Evolutionary conservation across 2,329 filamentous ascomycete genomes (phyloP), one percentile per base, ranked within the genome.

Genomic region (Hymenotorrendiella dingleyae): DNA sequence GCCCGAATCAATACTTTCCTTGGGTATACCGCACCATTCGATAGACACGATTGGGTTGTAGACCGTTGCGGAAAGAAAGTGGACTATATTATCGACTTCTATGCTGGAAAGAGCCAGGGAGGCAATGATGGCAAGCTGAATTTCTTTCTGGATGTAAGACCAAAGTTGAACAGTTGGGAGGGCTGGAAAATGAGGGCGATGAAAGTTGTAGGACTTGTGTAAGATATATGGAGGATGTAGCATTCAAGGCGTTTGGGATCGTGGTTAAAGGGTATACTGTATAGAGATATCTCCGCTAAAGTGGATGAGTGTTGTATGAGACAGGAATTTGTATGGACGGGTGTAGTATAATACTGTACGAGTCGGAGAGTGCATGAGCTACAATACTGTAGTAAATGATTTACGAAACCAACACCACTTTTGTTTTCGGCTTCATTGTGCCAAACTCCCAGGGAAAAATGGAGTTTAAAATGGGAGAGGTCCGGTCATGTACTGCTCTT

Each of bases 1-100:
- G 93, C 93, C 2, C 74, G 90, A 45, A 65, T 93, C 53, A 94
- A 94, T 64, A 86, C 82, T 4, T 65, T 89, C 45, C 67, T 95
- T 41, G 93, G 93, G n/a, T 97, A 95, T 64, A 82, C 84, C 46
- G 73, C 83, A 40, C 93, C 93, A 1, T 98, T 98, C 64, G 93
- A 98, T 67, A 74, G 93, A 21, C 93, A 98, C 64, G 93, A 98
- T 64, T 98, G 93, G 93, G 81, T 96, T 19, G 83, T 98, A 26
- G 90, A 98, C 66, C 75, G 93, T 39, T 97, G 93, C 61, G 91
- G 86, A 22, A 83, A 72, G 16, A 79, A 78, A 58, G 69, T 98
- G 36, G 93, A 97, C 57, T 98, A 98, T 62, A 84, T 98, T 28
- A 98, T 98, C 64, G 93, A 98, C 66, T 98, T 98, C 58, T 98